A percentile compares a stretch with the other conserved stretches of the same genome.
These are phyloP conservation scores for Plasmopara muralis DNA, from an alignment of 352 stramenopile genomes.

Conservation along the genomic window DNA sequence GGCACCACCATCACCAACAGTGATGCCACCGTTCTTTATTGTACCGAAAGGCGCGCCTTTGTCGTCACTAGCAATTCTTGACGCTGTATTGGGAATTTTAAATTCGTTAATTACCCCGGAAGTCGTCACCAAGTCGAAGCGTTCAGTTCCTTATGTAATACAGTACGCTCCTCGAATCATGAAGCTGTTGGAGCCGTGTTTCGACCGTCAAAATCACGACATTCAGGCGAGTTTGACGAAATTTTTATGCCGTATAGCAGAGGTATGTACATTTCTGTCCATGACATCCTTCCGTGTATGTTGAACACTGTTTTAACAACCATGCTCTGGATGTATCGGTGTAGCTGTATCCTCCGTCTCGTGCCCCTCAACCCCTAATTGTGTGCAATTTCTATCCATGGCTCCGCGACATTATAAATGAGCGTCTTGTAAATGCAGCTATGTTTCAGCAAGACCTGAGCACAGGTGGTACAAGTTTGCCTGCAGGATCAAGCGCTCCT, in stretches of 20 bases:
- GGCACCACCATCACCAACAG: constrained; percentile 24
- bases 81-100: constrained; percentile 81
- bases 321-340: constrained; percentile 1
- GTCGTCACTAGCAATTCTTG: constrained; percentile 80
- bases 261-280: constrained; percentile 32
- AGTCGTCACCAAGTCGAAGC: constrained; percentile 66
- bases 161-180: constrained; percentile 86
- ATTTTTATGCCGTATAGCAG: constrained; percentile 66
- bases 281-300: not conserved
- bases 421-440: constrained; percentile 63
- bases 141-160: constrained; percentile 73
- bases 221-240: constrained; percentile 64
- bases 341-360: constrained; percentile 73
- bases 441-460: constrained; percentile 53
- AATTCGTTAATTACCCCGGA: constrained; percentile 77
- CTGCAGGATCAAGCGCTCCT: constrained; percentile 8
- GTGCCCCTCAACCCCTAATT: constrained; percentile 59
- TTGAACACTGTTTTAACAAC: not conserved
- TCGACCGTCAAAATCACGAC: constrained; percentile 74
- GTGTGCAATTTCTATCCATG: constrained; percentile 86
- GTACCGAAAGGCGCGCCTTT: constrained; percentile 78
- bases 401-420: constrained; percentile 81
- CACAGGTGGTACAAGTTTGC: constrained; percentile 3
- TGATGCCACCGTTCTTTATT: constrained; percentile 76
- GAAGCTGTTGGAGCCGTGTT: constrained; percentile 86